A percentile compares a stretch with the other conserved stretches of the same genome.
phyloP scores from a whole-genome alignment of 371 early-diverging fungal species.

The Mucor plumbeus region DNA sequence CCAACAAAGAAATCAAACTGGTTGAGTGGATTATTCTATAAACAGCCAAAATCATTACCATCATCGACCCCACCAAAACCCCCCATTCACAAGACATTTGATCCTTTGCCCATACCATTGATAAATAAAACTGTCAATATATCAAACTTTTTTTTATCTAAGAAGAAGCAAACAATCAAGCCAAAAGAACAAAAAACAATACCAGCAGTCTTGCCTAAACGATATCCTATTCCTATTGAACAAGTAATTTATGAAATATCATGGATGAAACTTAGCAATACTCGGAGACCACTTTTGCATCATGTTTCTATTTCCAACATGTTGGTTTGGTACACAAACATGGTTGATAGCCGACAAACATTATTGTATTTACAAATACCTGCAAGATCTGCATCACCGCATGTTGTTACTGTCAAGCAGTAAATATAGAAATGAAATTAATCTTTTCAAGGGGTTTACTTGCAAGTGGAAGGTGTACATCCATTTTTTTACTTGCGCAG shows the following conservation, averaged over 20 bases:
- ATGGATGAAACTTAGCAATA: background rate
- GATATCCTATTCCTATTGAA: slow-evolving; percentile 4
- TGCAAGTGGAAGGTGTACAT: too few species aligned
- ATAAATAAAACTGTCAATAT: slow-evolving; percentile 1
- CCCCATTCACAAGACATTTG: background rate
- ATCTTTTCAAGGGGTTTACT: too few species aligned
- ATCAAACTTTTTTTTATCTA: background rate
- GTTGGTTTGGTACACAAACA: background rate
- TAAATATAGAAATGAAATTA: too few species aligned
- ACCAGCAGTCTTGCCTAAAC: background rate
- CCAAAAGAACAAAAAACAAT: slow-evolving; percentile 1
- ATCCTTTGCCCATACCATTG: background rate
- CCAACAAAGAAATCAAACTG: background rate
- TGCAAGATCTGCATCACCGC: slow-evolving; percentile 4
- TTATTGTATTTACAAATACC: background rate
- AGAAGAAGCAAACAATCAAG: background rate
- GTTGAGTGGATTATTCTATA: background rate
- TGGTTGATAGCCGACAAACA: background rate
- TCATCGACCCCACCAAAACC: background rate
- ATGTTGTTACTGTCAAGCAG: background rate
- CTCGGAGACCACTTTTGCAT: background rate
- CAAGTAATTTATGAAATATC: background rate
- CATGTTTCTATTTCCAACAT: slow-evolving; percentile 1
- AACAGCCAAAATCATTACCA: background rate
- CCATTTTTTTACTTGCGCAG: too few species aligned